Evolutionary conservation across 352 stramenopile species (phyloP).

Genomic region (Pilasporangium apinafurcum): DNA sequence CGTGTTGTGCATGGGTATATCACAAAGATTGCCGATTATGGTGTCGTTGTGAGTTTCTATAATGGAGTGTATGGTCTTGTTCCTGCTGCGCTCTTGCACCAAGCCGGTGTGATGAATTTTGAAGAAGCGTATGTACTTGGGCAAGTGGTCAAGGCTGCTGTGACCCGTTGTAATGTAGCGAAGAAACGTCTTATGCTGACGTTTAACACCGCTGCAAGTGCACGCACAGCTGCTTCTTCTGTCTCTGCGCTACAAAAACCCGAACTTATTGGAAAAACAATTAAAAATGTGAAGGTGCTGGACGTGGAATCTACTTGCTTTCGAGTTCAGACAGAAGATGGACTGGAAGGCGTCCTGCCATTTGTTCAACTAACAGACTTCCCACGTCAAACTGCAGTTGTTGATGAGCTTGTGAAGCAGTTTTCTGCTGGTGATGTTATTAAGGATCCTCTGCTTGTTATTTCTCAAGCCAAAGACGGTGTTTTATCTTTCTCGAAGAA

Average conservation of each 20-base stretch:
- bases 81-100: conserved; percentile 73
- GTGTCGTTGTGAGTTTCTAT: conserved; percentile 95
- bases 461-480: conserved; percentile 64
- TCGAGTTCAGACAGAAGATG: conserved; percentile 69
- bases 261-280: conserved; percentile 40
- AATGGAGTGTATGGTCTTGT: conserved; percentile 93
- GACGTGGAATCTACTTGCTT: conserved; percentile 60
- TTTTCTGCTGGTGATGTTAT: conserved; percentile 49
- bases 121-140: conserved; percentile 80
- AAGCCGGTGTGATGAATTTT: conserved; percentile 79
- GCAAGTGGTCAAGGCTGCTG: conserved; percentile 80
- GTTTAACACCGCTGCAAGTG: conserved; percentile 52
- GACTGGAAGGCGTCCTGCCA: conserved; percentile 64
- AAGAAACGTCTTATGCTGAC: conserved; percentile 87
- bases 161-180: conserved; percentile 63
- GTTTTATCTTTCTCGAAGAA: conserved; percentile 78
- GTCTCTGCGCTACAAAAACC: conserved; percentile 10
- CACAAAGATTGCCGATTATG: conserved; percentile 90
- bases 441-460: conserved; percentile 47
- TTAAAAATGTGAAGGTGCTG: conserved; percentile 63
- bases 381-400: conserved; percentile 63
- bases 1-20: conserved; percentile 87
- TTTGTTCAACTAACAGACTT: conserved; percentile 86
- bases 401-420: conserved; percentile 59
- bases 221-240: neutral